Percentiles rank a stretch among this genome's conserved stretches.
phyloP scores from a whole-genome alignment of 176 grass and related monocot genomes.

The Paspalum vaginatum region DNA sequence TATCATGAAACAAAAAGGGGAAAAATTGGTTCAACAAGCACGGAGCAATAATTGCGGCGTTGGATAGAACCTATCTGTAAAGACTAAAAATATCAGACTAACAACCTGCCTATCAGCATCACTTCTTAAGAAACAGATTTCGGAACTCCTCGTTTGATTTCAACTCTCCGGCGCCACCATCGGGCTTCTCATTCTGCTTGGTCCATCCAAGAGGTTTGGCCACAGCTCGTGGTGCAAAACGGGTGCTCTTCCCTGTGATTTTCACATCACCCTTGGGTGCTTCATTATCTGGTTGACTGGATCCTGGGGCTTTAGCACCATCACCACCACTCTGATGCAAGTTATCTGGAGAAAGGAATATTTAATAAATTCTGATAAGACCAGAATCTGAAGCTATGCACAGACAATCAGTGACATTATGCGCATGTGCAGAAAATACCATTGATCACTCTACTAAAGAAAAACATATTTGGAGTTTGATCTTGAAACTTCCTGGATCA shows the following conservation, averaged over 20 bases:
- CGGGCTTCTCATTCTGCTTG: constrained; percentile 57
- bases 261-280: constrained; percentile 24
- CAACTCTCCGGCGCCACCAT: constrained; percentile 53
- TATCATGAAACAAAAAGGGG: neutral
- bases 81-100: constrained; percentile 13
- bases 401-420: neutral
- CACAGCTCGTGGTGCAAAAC: constrained; percentile 69
- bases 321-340: constrained; percentile 42
- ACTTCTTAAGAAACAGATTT: constrained; percentile 87
- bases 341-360: constrained; percentile 42
- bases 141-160: constrained; percentile 95
- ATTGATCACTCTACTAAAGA: neutral
- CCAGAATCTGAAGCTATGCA: neutral
- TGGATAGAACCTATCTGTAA: neutral
- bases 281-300: constrained; percentile 40
- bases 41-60: neutral
- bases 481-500: neutral
- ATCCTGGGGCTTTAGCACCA: constrained; percentile 34
- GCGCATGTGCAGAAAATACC: constrained; percentile 17
- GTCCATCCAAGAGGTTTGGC: constrained; percentile 72
- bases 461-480: neutral
- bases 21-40: constrained; percentile 7
- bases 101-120: constrained; percentile 42
- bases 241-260: constrained; percentile 61
- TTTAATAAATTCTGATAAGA: neutral